Percentiles rank a stretch among this genome's conserved stretches.
Evolutionary conservation across 305 asterid genomes (phyloP).

Genomic region (Withania somnifera): DNA sequence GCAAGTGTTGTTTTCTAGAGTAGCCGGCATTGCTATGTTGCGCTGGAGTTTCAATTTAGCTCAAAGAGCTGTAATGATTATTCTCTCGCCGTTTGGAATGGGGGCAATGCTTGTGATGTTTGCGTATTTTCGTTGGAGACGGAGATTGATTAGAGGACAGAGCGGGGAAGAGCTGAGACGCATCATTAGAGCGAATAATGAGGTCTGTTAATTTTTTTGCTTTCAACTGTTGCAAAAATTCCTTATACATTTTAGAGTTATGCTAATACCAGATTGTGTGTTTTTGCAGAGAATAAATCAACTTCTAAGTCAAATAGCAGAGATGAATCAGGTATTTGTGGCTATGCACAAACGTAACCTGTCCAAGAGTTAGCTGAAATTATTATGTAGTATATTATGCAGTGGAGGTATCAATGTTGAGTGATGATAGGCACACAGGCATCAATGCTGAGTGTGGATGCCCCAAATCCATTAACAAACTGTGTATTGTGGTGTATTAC

Average conservation of each 20-base stretch:
- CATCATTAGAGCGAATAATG: constrained; percentile 31
- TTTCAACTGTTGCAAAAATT: constrained; percentile 26
- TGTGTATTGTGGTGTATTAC: neutral
- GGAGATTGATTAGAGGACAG: constrained; percentile 18
- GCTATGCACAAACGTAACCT: constrained; percentile 23
- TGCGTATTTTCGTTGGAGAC: constrained; percentile 38
- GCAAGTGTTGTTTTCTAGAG: constrained; percentile 15
- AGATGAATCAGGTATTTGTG: constrained; percentile 37
- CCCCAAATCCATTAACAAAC: neutral
- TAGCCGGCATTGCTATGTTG: constrained; percentile 1
- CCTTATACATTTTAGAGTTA: neutral
- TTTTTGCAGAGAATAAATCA: constrained; percentile 39
- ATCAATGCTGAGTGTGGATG: neutral
- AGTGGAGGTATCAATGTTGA: neutral
- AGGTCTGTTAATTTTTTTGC: constrained; percentile 21
- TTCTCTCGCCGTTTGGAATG: constrained; percentile 16
- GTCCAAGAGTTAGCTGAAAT: constrained; percentile 11
- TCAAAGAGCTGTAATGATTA: constrained; percentile 12
- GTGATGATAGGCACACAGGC: neutral
- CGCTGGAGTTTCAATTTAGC: constrained; percentile 9
- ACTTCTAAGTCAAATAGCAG: constrained; percentile 43
- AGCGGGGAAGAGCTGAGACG: constrained; percentile 22
- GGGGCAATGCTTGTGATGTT: constrained; percentile 22
- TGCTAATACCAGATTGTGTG: neutral
- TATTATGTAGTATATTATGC: neutral